phyloP scores from a whole-genome alignment of 805 yeast species.

The Tetrapisispora namnaoensis region DNA sequence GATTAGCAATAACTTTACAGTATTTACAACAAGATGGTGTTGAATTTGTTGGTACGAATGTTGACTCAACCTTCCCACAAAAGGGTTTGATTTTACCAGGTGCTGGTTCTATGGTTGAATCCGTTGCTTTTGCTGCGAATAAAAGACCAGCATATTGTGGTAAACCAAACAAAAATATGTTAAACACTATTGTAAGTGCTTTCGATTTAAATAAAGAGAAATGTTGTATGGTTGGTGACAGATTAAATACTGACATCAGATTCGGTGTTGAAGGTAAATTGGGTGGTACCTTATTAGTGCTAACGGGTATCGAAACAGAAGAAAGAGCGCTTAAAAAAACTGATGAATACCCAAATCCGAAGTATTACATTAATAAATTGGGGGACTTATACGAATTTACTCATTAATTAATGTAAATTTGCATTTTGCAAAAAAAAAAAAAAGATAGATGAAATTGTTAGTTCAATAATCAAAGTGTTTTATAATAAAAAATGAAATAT shows the following conservation, averaged over 20 bases:
- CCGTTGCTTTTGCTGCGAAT: slow-evolving; percentile 66
- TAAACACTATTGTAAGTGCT: slow-evolving; percentile 74
- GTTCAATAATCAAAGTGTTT: background rate
- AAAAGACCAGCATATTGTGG: slow-evolving; percentile 86
- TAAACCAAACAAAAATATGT: slow-evolving; percentile 82
- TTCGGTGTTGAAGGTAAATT: slow-evolving; percentile 85
- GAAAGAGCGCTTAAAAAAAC: slow-evolving; percentile 38
- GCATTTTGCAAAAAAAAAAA: background rate
- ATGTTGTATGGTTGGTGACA: slow-evolving; percentile 90
- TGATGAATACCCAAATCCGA: slow-evolving; percentile 40
- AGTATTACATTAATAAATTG: slow-evolving; percentile 56
- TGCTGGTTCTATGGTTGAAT: slow-evolving; percentile 84
- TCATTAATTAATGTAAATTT: background rate
- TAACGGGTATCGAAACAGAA: slow-evolving; percentile 85
- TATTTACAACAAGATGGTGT: slow-evolving; percentile 52
- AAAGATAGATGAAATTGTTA: background rate
- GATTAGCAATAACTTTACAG: slow-evolving; percentile 71
- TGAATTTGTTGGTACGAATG: slow-evolving; percentile 83
- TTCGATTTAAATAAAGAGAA: slow-evolving; percentile 43
- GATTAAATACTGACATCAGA: slow-evolving; percentile 89
- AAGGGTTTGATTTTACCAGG: slow-evolving; percentile 84
- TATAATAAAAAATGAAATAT: too few relatives aligned
- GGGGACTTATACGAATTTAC: slow-evolving; percentile 61
- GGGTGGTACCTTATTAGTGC: slow-evolving; percentile 69
- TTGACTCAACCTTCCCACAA: slow-evolving; percentile 89